Conservation (phyloP, 208 protist genomes). For the Kentomonas sorsogonicus region DNA sequence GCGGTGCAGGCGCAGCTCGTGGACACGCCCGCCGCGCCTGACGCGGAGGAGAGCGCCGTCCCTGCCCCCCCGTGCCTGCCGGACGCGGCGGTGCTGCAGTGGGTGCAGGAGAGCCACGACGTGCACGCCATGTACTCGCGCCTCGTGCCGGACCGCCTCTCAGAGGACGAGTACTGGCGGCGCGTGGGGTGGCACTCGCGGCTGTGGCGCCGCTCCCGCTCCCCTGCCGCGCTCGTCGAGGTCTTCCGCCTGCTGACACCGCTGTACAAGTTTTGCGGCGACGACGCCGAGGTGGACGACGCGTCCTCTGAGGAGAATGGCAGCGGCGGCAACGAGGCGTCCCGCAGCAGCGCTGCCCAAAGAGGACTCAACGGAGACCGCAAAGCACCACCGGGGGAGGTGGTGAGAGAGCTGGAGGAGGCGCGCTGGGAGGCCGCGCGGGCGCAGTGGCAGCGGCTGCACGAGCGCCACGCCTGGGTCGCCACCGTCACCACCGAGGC, state of each 20-base stretch:
- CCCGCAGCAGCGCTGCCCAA: too few relatives aligned
- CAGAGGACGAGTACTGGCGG: slow-evolving; percentile 7
- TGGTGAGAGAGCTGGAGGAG: slow-evolving; percentile 11
- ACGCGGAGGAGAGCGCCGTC: neutral
- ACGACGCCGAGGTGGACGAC: neutral
- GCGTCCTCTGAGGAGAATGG: neutral
- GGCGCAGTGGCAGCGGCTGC: slow-evolving; percentile 22
- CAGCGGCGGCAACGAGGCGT: neutral
- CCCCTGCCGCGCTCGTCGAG: neutral
- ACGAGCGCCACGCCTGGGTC: slow-evolving; percentile 20
- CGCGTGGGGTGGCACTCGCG: neutral
- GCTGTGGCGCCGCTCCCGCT: neutral
- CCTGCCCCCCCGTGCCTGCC: neutral
- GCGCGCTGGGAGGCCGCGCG: slow-evolving; percentile 23
- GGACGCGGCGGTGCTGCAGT: neutral
- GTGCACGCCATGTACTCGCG: neutral
- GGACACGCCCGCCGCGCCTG: neutral
- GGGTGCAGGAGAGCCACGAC: neutral
- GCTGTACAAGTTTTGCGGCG: neutral
- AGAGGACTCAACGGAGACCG: too few relatives aligned
- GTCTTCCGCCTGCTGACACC: neutral
- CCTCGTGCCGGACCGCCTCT: slow-evolving; percentile 1
- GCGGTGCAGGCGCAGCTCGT: neutral
- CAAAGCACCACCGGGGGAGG: neutral
- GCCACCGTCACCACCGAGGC: slow-evolving; percentile 20